Base-by-base conservation (phyloP, 495 filamentous ascomycete species). In the Pseudevernia furfuracea region DNA sequence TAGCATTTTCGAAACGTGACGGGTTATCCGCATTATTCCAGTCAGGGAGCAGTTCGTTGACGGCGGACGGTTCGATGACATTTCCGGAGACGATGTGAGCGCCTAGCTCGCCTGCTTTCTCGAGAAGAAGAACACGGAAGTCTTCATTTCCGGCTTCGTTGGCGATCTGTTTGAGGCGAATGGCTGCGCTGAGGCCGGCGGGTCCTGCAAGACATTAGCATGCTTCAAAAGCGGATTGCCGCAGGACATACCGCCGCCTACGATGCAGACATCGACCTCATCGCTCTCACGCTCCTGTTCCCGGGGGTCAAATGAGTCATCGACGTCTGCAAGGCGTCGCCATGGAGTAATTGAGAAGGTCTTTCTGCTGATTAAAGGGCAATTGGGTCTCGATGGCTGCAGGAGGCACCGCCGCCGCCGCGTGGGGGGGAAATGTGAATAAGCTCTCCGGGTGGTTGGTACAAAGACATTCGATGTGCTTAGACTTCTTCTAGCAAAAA, bases 41-140 rank as follows among this genome's bases (percentile, higher is more conserved):
- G 76, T 96, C 90, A 23, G 94, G 94, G 28, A 99, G 78, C 23
- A 98, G 83, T 72, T 97, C 92, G 67, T 95, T 85, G 68, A 99
- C 78, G 1, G 92, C 90, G 12, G 85, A 87, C 1, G 94, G 95
- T 74, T 98, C 85, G 65, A 97, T 88, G 52, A 99, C 94, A 67
- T 96, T 96, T 52, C 94, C 94, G 32, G 93, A 97, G 19, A 99
- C 80, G 65, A 96, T 96, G 73, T 99, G 94, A 30, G 91, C 92
- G 39, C 94, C 94, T 59, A 99, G 76, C 74, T 97, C 94, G 43
- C 92, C 91, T 19, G 95, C 91, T 77, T 99, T 99, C 70, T 99
- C 94, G 63, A 99, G 81, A 34, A 98, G 73, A 53, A 97, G 77
- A 34, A 99, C 92, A 23, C 95, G 84, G 73, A 97, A 96, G 44